Evolutionary conservation across 208 protist species (phyloP), one percentile per base, ranked within the genome.

Genomic region (Porcisia hertigi): DNA sequence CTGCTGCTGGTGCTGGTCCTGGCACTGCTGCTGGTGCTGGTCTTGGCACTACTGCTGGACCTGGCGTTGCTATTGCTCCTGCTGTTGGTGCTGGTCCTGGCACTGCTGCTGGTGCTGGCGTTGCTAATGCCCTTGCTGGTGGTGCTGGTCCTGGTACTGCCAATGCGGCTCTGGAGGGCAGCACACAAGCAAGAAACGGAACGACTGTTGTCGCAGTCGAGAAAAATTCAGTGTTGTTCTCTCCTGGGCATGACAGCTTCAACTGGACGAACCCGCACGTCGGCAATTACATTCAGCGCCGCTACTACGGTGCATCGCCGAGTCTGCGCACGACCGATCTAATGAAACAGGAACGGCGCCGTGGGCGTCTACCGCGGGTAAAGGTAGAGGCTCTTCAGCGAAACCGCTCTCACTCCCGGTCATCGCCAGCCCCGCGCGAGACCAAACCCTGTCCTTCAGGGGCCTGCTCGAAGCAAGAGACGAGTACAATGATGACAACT

Each of bases 261-360:
- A 71, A 76, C 58, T 96, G 92, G 91, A 91, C 88, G 8, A 96
- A 96, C 79, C 91, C 91, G 23, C 90, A 96, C 71, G 92, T 96
- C 3, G 90, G 90, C 43, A 88, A 93, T 80, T 96, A 96, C 82
- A 96, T 96, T 63, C 89, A 92, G 75, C 90, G 92, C 0, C 90
- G 92, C 34, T 96, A 94, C 80, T 96, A 96, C 80, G 92, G 92
- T 14, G 90, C 89, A 16, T 83, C 81, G 36, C 92, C 92, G 36
- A 95, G 92, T 74, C 86, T 96, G 74, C 92, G 92, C 65, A 89
- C 92, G 9, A 87, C 85, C 12, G 92, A 88, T 57, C 39, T 96
- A 41, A 80, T 87, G 76, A 89, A 86, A 75, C 71, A 79, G 30
- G 80, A 90, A 47, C 55, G 58, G 36, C 81, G 69, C 9, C 75